Evolutionary conservation across 2,329 filamentous ascomycete species (phyloP).

Genomic region (Nemania serpens): DNA sequence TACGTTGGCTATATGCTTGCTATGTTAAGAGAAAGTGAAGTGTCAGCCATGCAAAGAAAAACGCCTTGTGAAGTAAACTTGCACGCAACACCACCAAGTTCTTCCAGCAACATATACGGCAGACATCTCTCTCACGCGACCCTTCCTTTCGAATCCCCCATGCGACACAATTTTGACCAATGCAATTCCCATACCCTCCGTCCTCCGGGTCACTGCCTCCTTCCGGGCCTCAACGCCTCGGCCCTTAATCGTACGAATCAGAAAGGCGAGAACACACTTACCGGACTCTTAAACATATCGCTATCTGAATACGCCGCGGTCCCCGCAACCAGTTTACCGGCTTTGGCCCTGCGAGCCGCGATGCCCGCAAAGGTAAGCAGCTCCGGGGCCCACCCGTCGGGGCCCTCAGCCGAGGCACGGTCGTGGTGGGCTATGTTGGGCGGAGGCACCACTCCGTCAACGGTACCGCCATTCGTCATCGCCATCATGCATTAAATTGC

Average conservation of each 20-base stretch:
- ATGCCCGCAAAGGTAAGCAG: constrained; percentile 68
- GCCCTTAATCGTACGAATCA: background rate
- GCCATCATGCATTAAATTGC: constrained; percentile 12
- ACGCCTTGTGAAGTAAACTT: background rate
- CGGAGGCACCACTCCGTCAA: constrained; percentile 5
- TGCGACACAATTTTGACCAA: background rate
- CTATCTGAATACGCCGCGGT: constrained; percentile 78
- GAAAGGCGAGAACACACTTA: constrained; percentile 44
- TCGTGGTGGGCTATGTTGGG: constrained; percentile 22
- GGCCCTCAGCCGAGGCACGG: constrained; percentile 21
- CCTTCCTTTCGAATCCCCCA: background rate
- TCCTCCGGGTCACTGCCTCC: background rate
- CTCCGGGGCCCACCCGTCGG: constrained; percentile 31
- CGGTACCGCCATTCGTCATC: constrained; percentile 14
- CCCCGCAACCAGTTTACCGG: constrained; percentile 73
- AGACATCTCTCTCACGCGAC: background rate
- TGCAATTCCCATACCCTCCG: background rate
- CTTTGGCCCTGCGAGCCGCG: constrained; percentile 68
- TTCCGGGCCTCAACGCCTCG: background rate
- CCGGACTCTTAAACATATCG: constrained; percentile 80
- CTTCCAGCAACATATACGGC: background rate
- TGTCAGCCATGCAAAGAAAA: constrained; percentile 25
- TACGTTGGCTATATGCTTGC: constrained; percentile 66
- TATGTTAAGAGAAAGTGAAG: constrained; percentile 20
- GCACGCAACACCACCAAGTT: constrained; percentile 6